phyloP scores from a whole-genome alignment of 306 rosid species.

The cucumber (Cucumis sativus) region DNA sequence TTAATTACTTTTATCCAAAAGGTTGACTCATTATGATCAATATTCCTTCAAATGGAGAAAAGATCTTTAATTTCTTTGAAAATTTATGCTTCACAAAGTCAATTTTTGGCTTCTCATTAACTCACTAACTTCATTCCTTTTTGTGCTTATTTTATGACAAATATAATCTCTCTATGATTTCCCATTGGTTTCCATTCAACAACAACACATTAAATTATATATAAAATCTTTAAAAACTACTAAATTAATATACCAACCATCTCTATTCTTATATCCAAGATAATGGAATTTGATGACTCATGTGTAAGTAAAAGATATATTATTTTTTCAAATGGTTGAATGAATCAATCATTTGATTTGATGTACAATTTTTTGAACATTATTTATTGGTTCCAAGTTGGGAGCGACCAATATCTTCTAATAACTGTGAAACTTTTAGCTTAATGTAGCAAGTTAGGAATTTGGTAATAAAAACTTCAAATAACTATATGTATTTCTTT shows the following conservation, averaged over 20 bases:
- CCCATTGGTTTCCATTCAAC: not conserved
- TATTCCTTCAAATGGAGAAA: not conserved
- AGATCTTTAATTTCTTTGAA: not conserved
- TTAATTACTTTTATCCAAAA: too few species aligned
- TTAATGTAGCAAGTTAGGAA: not conserved
- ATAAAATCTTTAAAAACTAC: not conserved
- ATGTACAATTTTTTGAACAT: not conserved
- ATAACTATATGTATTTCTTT: too few species aligned
- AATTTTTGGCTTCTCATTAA: not conserved
- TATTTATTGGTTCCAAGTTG: not conserved
- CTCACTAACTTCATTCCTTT: not conserved
- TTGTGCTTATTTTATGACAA: not conserved
- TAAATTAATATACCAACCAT: not conserved
- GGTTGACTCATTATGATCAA: too few species aligned
- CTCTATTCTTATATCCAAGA: not conserved
- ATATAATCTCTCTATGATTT: not conserved
- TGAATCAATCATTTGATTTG: not conserved
- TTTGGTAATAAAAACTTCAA: too few species aligned
- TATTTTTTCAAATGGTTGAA: too few species aligned
- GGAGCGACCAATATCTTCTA: not conserved
- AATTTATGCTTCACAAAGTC: not conserved
- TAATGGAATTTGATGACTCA: too few species aligned
- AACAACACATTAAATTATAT: not conserved
- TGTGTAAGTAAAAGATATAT: too few species aligned
- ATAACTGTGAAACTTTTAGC: not conserved